Conservation (phyloP, 2,329 filamentous ascomycete genomes). For the Blumeriella jaapii region DNA sequence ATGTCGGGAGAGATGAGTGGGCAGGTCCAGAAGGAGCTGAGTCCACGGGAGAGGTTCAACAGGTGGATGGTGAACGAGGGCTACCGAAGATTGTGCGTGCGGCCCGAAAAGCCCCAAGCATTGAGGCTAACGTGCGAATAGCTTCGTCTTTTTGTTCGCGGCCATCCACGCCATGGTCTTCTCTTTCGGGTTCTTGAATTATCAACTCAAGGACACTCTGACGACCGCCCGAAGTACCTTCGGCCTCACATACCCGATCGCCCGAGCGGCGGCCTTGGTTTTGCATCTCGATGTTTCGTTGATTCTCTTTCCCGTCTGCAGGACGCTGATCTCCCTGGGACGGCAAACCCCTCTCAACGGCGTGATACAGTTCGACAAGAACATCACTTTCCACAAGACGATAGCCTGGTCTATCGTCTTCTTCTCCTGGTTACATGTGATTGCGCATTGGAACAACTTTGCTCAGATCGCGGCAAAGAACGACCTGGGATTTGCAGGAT, state of each 20-base stretch:
- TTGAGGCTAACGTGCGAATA: conserved; percentile 30
- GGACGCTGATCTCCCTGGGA: conserved; percentile 70
- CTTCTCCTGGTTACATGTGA: conserved; percentile 77
- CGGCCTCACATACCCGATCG: conserved; percentile 65
- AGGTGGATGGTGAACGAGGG: conserved; percentile 87
- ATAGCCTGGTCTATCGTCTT: conserved; percentile 83
- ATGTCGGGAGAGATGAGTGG: conserved; percentile 73
- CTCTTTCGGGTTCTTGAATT: conserved; percentile 69
- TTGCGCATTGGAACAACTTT: conserved; percentile 82
- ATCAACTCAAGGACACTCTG: conserved; percentile 65
- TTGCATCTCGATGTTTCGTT: conserved; percentile 75
- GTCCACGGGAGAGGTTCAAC: conserved; percentile 61
- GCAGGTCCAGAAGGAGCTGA: conserved; percentile 57
- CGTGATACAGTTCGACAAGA: conserved; percentile 82
- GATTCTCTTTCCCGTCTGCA: conserved; percentile 71
- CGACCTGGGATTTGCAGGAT: conserved; percentile 67
- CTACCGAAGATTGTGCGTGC: conserved; percentile 62
- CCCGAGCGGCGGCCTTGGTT: conserved; percentile 62
- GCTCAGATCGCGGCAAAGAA: conserved; percentile 65
- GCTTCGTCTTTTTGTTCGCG: conserved; percentile 67
- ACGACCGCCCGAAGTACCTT: conserved; percentile 55
- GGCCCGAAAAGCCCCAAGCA: conserved; percentile 2
- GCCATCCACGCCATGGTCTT: conserved; percentile 66
- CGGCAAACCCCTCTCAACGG: conserved; percentile 74
- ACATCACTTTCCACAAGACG: conserved; percentile 78